Evolutionary conservation across 768 basidiomycete species (phyloP), one percentile per base, ranked within the genome.

Genomic region (Tulasnella sp.): DNA sequence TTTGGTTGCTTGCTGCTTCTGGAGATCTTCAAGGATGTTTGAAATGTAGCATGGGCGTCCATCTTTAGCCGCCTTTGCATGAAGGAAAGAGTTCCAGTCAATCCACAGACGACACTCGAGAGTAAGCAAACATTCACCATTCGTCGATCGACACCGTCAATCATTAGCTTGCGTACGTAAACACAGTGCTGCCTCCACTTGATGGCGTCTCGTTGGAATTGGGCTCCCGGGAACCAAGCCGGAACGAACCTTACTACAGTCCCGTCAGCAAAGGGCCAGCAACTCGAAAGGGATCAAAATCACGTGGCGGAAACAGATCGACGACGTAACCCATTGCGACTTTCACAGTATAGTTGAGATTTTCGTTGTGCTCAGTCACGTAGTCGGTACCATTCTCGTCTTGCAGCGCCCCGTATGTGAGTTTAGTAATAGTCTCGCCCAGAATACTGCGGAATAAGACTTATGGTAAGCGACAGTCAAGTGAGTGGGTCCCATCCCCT

Each of bases 321-420:
- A 69, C 64, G 64, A 69, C 8, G 31, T 69, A 69, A 16, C 64
- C 64, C 31, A 34, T 31, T 14, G 64, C 28, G 2, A 9, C 64
- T 28, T 18, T 28, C 4, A 16, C 28, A 2, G 28, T 28, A 34
- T 69, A 69, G 24, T 34, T 37, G 64, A 69, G 28, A 37, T 31
- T 28, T 69, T 69, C 64, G 28, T 69, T 28, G 12, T 69, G 64
- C 18, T 69, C 34, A 6, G 64, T 69, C 5, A 69, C 28, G 34
- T 69, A 69, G 64, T 69, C 64, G 64, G 64, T 69, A 4, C 64
- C 64, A 14, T 69, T 28, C 34, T 69, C 64, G 34, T 69, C 31
- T 37, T 28, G 4, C 31, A 69, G 64, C 16, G 64, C 64, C 11
- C 64, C 64, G 12, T 69, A 69, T 1, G 64, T 69, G 28, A 69